Evolutionary conservation across 129 eudicot species (phyloP).

Genomic region (Flaveria linearis): DNA sequence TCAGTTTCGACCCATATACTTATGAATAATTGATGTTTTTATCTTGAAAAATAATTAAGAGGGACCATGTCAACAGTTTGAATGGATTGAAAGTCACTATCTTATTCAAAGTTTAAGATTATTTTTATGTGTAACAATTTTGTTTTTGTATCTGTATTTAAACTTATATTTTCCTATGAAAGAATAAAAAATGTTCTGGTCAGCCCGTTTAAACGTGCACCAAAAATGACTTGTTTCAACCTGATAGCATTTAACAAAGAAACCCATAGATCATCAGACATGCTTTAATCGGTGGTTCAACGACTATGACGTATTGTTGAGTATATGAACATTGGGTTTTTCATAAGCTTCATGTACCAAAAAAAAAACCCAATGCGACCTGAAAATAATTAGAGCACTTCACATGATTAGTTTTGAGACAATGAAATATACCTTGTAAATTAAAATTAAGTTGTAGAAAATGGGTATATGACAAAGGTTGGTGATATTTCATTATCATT

Average conservation of each 20-base stretch:
- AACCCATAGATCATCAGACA: not conserved
- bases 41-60: not conserved
- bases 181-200: not conserved
- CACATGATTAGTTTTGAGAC: slow-evolving; percentile 36
- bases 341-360: slow-evolving; percentile 8
- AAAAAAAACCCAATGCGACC: slow-evolving; percentile 17
- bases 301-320: slow-evolving; percentile 1
- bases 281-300: not conserved
- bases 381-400: slow-evolving; percentile 21
- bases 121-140: not conserved
- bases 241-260: not conserved
- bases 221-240: not conserved
- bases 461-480: slow-evolving; percentile 35
- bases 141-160: not conserved
- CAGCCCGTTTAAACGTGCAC: not conserved
- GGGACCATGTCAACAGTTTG: not conserved
- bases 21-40: not conserved
- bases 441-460: slow-evolving; percentile 12
- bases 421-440: slow-evolving; percentile 26
- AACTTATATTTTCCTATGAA: not conserved
- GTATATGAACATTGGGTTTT: not conserved
- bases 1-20: not conserved
- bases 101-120: not conserved
- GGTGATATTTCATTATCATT: slow-evolving; percentile 43
- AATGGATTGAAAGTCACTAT: not conserved